These are phyloP conservation scores for Mortierella hygrophila DNA, from an alignment of 192 early-diverging fungal genomes.

Conservation along the genomic window DNA sequence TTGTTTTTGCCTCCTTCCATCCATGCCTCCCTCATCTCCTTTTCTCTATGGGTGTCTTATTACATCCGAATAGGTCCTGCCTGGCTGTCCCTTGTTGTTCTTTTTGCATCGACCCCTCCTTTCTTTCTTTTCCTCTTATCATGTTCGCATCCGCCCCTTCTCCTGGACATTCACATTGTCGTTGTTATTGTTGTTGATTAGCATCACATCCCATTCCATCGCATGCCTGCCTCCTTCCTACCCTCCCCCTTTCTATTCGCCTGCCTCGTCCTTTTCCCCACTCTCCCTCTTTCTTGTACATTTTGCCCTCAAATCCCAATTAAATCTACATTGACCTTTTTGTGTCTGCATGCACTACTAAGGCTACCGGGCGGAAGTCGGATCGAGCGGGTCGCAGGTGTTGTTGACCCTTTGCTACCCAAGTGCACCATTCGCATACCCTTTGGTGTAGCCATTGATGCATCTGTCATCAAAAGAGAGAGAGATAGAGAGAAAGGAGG, in stretches of 20 bases:
- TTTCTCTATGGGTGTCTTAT: not conserved
- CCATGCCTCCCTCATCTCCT: not conserved
- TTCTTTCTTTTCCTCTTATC: not conserved
- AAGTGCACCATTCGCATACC: too few species aligned
- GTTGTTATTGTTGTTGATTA: not conserved
- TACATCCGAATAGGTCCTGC: not conserved
- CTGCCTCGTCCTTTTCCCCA: not conserved
- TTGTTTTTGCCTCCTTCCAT: not conserved
- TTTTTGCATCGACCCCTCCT: not conserved
- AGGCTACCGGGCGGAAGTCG: too few species aligned
- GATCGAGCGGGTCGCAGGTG: too few species aligned
- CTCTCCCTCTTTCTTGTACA: not conserved
- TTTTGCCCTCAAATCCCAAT: not conserved
- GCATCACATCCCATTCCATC: not conserved
- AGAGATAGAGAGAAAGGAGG: too few species aligned
- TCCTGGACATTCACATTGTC: constrained; percentile 4
- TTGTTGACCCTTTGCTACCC: too few species aligned
- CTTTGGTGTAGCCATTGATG: too few species aligned
- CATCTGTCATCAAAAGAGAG: too few species aligned
- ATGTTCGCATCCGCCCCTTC: not conserved
- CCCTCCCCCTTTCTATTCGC: not conserved
- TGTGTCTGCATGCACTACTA: too few species aligned
- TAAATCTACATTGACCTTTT: not conserved
- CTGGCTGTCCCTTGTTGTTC: constrained; percentile 1
- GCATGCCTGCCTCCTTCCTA: not conserved